Evolutionary conservation across 192 early-diverging fungal species (phyloP), one percentile per base, ranked within the genome.

Genomic region (Dimargaris cristalligena): DNA sequence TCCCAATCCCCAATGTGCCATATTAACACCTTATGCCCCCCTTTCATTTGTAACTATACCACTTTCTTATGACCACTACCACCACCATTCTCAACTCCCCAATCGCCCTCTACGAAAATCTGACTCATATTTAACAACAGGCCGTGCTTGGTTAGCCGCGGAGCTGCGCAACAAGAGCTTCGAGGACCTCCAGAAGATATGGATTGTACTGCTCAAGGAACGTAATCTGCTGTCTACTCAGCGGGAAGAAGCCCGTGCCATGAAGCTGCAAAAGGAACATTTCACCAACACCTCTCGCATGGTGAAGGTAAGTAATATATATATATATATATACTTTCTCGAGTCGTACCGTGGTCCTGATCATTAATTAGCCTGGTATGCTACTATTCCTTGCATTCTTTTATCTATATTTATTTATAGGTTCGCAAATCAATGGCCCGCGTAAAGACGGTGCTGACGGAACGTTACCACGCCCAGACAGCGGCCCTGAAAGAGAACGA

Each of bases 141-240:
- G 95, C 31, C 82, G 92, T 16, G 78, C 88, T 49, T 98, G 95
- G 95, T 72, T 73, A 58, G 86, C 86, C 13, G 78, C 78, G 33
- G 95, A 96, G 72, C 78, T 98, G 59, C 78, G 95, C 22, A 65
- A 74, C 60, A 98, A 98, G 78, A 87, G 83, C 49, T 98, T 94
- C 76, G 90, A 98, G 44, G 95, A 98, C 69, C 74, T 98, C 61
- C 95, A 95, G 71, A 87, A 85, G 71, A 74, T 98, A 62, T 98
- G 95, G 95, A 93, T 82, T 64, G 74, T 89, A 23, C 69, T 87
- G 61, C 72, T 90, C 33, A 90, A 90, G 71, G 88, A 90, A 63
- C 84, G 86, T 67, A 90, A 90, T 54, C 34, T 87, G 52, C 73
- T 90, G 48, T 83, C 84, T 35, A 81, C 81, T 38, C 86, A 88